Evolutionary conservation across 768 basidiomycete species (phyloP).

Genomic region (Auricularia auricula-judae): DNA sequence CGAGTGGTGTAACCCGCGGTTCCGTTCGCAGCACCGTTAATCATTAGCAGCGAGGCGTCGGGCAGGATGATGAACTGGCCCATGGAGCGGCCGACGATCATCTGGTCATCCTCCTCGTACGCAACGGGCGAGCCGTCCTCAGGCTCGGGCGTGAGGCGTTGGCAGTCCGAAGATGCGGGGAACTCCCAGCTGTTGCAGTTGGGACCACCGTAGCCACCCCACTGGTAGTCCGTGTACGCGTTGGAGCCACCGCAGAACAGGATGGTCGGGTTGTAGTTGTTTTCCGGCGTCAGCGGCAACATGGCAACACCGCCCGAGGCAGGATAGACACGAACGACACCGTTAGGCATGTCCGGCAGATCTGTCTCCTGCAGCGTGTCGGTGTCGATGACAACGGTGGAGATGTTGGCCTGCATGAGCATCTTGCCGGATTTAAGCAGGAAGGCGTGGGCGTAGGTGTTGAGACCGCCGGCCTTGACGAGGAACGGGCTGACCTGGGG

Average conservation of each 20-base stretch:
- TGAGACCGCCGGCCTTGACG: neutral
- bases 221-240: constrained; percentile 58
- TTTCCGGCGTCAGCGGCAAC: constrained; percentile 82
- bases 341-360: constrained; percentile 62
- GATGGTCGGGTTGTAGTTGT: constrained; percentile 77
- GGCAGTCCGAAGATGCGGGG: constrained; percentile 58
- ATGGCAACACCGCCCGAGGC: constrained; percentile 82
- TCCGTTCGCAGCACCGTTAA: constrained; percentile 78
- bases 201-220: constrained; percentile 69
- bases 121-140: constrained; percentile 45
- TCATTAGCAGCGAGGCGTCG: constrained; percentile 59
- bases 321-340: constrained; percentile 78
- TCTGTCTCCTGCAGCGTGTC: constrained; percentile 43
- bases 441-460: neutral
- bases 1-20: constrained; percentile 76
- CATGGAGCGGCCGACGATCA: constrained; percentile 75
- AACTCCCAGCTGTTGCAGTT: constrained; percentile 62
- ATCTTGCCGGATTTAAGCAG: constrained; percentile 67
- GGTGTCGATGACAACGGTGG: constrained; percentile 49
- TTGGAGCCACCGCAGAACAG: constrained; percentile 81
- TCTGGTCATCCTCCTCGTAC: constrained; percentile 64
- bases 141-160: constrained; percentile 81
- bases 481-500: neutral
- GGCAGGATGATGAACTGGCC: constrained; percentile 83
- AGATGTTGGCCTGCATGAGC: constrained; percentile 75